Base-by-base conservation (phyloP, 176 grass and related monocot genomes). In the Stipa capillata region DNA sequence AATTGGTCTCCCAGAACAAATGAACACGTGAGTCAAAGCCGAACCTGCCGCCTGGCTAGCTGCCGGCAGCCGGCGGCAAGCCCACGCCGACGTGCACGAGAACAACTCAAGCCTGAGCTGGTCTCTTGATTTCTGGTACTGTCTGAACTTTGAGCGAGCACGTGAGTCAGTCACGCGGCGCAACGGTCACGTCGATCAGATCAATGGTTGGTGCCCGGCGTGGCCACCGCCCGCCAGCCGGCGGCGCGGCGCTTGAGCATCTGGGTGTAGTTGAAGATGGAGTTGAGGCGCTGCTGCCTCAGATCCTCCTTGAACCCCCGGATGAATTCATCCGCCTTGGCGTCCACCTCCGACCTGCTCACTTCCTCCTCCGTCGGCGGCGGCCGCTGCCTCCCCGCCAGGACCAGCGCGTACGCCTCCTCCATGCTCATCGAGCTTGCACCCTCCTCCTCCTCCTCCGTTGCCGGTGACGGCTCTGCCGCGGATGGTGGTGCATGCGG, bases 181-280 rank as follows among this genome's bases (percentile, higher is more conserved):
- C 18, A 54, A 24, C n/a, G 51, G n/a, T n/a, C n/a, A n/a, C n/a
- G n/a, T 21, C 23, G 7, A 58, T 15, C 25, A 13, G 27, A 17
- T 45, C 41, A 70, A 10, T n/a, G 43, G 14, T 23, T 1, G 8
- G 27, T 49, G 42, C 42, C 53, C 8, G 40, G 50, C 55, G 4
- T 17, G 42, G 49, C 70, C 3, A 3, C 55, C 7, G 50, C 11
- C 17, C 31, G 28, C 20, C 53, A 2, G 51, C 20, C 56, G 62
- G 8, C 40, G 60, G 59, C 86, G 27, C 81, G 76, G 69, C 27
- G 37, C 82, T 81, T 80, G 82, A 89, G 87, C 87, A 76, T 89
- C 77, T 85, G 82, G 16, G 87, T 89, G 87, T 89, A 89, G 77
- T 82, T 85, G 82, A 41, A 56, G 87, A 89, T 85, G 78, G 87